Base-by-base conservation (phyloP, 2,329 filamentous ascomycete species). In the Calonectria hongkongensis region DNA sequence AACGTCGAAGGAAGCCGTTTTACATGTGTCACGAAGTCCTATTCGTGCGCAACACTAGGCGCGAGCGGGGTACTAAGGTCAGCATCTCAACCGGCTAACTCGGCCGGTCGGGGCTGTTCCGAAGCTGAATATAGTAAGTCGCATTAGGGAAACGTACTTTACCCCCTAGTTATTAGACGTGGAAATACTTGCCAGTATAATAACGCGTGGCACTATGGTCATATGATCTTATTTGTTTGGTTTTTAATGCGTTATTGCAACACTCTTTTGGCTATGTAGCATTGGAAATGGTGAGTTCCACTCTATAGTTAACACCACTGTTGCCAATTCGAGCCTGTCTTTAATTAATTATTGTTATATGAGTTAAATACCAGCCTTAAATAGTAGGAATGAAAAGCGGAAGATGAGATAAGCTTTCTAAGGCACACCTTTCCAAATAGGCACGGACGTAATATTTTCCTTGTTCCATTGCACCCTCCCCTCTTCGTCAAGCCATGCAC, bases 111-210 rank as follows among this genome's bases (percentile, higher is more conserved):
- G 12, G 8, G 25, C 41, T 27, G 30, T 66, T 70, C 68, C 68
- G 68, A 66, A 36, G 62, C 68, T 70, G 62, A 50, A 70, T 66
- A 50, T 30, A 70, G 68, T 62, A 68, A 43, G 66, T 68, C 16
- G 45, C 45, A 68, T 51, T 43, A 43, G 62, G 62, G 39, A 51
- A 41, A 39, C 48, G 45, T n/a, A 41, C 6, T 39, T 58, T 36
- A 18, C 33, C 3, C 50, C 41, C 48, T 30, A n/a, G 25, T 48
- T 30, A n/a, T 27, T 58, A 60, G 48, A 66, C 28, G 68, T 65
- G 60, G 68, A 43, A 58, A 25, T 50, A 27, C 21, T 58, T 12
- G n/a, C n/a, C 12, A 16, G 7, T 16, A 9, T 18, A 13, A 2
- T 36, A 10, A 8, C 10, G 12, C 54, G n/a, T 7, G 54, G 5